These are phyloP conservation scores for Xanthoconium stramineum DNA, from an alignment of 768 basidiomycete species.

Conservation along the genomic window DNA sequence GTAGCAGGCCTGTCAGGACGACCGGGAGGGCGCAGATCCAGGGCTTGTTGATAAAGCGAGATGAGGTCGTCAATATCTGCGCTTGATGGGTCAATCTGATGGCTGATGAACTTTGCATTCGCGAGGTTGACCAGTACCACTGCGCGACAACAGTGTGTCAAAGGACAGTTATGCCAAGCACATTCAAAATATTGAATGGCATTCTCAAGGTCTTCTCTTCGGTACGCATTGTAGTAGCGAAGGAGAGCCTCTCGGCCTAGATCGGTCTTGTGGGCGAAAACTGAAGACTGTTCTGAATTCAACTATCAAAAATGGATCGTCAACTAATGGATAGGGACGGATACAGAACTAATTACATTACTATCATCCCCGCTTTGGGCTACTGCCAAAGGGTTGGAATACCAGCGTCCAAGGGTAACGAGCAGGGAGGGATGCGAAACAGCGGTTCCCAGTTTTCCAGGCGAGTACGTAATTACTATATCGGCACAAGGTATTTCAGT, in stretches of 20 bases:
- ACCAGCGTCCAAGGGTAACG: neutral
- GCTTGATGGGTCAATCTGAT: neutral
- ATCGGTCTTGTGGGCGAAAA: neutral
- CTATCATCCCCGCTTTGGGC: neutral
- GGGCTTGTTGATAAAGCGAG: neutral
- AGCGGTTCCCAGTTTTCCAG: neutral
- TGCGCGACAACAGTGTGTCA: neutral
- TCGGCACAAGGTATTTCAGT: neutral
- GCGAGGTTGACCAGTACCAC: neutral
- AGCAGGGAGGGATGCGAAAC: neutral
- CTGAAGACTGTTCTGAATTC: neutral
- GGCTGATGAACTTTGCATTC: neutral
- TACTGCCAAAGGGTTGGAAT: neutral
- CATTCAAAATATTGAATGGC: neutral
- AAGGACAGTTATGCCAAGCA: neutral
- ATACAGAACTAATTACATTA: neutral
- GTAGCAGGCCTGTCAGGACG: neutral
- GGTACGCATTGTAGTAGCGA: neutral
- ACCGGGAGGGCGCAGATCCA: neutral
- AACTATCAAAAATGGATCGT: neutral
- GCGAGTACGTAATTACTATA: neutral
- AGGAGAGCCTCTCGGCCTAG: neutral
- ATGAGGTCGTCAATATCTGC: neutral
- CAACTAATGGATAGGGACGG: neutral
- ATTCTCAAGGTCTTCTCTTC: neutral